These are phyloP conservation scores for Penicillium thymicola DNA, from an alignment of 2,329 filamentous ascomycete genomes.

Conservation along the genomic window DNA sequence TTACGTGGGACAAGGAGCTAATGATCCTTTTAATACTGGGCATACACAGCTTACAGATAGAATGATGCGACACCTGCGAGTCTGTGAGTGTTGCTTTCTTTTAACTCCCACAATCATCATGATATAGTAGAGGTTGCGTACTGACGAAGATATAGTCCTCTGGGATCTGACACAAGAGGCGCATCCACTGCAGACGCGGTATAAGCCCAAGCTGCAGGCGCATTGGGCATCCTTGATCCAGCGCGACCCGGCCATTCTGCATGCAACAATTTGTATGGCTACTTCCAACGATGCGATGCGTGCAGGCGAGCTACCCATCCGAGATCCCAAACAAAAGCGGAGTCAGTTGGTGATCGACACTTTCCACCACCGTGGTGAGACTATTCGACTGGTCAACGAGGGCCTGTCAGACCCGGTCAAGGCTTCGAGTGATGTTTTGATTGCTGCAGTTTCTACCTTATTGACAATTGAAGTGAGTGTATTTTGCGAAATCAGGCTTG, in stretches of 20 bases:
- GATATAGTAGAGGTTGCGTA: not conserved
- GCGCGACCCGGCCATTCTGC: slow-evolving; percentile 35
- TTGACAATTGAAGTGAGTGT: slow-evolving; percentile 38
- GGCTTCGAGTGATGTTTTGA: slow-evolving; percentile 40
- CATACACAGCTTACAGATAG: slow-evolving; percentile 38
- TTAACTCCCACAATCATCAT: not conserved
- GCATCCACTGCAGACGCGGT: slow-evolving; percentile 36
- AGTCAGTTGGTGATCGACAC: slow-evolving; percentile 37
- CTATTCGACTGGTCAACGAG: slow-evolving; percentile 39
- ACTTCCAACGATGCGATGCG: slow-evolving; percentile 37
- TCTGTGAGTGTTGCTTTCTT: slow-evolving; percentile 27
- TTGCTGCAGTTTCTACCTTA: slow-evolving; percentile 39
- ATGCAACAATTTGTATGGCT: slow-evolving; percentile 39
- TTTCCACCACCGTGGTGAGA: slow-evolving; percentile 39
- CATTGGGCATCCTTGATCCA: slow-evolving; percentile 39
- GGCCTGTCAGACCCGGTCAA: slow-evolving; percentile 37
- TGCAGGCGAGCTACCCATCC: slow-evolving; percentile 33
- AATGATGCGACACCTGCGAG: slow-evolving; percentile 38
- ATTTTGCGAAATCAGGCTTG: not conserved
- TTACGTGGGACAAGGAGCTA: slow-evolving; percentile 32
- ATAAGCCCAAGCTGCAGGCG: slow-evolving; percentile 32
- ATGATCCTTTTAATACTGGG: slow-evolving; percentile 36
- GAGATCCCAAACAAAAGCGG: slow-evolving; percentile 30
- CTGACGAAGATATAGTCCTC: slow-evolving; percentile 28
- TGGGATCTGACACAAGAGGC: slow-evolving; percentile 36